Evolutionary conservation across 2,329 filamentous ascomycete species (phyloP), one percentile per base, ranked within the genome.

Genomic region (Fusarium gaditjirri): DNA sequence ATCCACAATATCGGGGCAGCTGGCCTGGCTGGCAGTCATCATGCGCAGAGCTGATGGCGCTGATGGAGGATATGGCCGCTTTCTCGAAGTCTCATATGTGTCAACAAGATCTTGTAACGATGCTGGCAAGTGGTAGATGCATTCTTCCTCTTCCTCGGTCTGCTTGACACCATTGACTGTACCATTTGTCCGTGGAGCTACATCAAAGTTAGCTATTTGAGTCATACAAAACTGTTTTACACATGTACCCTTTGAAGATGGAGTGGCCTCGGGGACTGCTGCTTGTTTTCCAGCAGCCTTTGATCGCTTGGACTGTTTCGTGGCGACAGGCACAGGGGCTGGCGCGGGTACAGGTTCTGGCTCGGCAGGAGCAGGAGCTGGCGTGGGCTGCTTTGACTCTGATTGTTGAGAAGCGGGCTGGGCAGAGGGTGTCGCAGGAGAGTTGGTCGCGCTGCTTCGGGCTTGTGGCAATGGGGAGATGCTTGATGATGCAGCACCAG

Each of bases 31-130:
- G 17, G 91, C 87, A 36, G 89, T 88, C 77, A 98, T 89, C 85
- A 97, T 89, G 72, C 91, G 89, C 77, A 94, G 87, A 56, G 93
- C 90, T 44, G 91, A 86, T 38, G 90, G 89, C 58, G 92, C 90
- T 25, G 88, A 86, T 9, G 88, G 85, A 21, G 89, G 86, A 58
- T 87, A 83, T 29, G 89, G 87, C 36, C 92, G 90, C 77, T 90
- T 91, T 83, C 93, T 95, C 4, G 93, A 93, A 19, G 90, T 88
- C 80, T 98, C 95, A 78, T 95, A 98, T 1, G 95, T 94, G 65
- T 97, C 94, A 23, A 98, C 89, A 38, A 99, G 86, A 80, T 99
- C 96, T 78, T 94, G 93, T 59, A 99, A 84, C 35, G 93, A 94
- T 11, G 94, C 90, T 8, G 96, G 96, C 41, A 99, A 88, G 80